Evolutionary conservation across 148 eudicot genomes (phyloP).

Genomic region (Persicaria maculosa): DNA sequence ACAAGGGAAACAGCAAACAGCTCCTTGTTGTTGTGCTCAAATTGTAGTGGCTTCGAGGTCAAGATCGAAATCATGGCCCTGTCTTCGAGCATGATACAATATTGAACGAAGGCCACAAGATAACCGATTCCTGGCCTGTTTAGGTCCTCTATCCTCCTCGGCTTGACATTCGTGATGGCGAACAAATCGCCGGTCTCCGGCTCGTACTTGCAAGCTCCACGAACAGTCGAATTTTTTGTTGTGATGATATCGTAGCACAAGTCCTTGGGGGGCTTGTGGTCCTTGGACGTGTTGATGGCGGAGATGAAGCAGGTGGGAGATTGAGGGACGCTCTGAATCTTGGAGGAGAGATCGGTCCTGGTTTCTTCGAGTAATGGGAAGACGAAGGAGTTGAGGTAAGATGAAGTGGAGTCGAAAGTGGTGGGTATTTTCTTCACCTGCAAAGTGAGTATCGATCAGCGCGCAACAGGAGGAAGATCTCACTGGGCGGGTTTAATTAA

Average conservation of each 20-base stretch:
- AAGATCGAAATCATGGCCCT: slow-evolving; percentile 15
- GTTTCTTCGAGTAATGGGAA: not conserved
- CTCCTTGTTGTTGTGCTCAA: not conserved
- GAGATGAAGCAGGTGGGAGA: slow-evolving; percentile 28
- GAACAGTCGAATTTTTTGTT: too few relatives aligned
- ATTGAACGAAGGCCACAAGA: slow-evolving; percentile 30
- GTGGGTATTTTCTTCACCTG: too few relatives aligned
- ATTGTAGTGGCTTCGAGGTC: not conserved
- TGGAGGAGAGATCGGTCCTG: slow-evolving; percentile 20
- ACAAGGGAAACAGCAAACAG: not conserved
- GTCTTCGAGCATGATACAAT: slow-evolving; percentile 12
- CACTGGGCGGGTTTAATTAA: too few relatives aligned
- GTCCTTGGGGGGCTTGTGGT: slow-evolving; percentile 23
- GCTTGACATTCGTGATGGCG: too few relatives aligned
- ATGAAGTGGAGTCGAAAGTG: not conserved
- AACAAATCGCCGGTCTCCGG: too few relatives aligned
- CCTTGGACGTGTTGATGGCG: not conserved
- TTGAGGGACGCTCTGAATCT: slow-evolving; percentile 18
- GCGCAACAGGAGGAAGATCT: too few relatives aligned
- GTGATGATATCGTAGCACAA: slow-evolving; percentile 30
- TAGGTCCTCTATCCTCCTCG: too few relatives aligned
- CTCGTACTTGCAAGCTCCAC: too few relatives aligned
- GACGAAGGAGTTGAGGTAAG: not conserved
- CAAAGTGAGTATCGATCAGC: too few relatives aligned
- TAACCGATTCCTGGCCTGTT: too few relatives aligned